Evolutionary conservation across 768 basidiomycete genomes (phyloP).

Genomic region (Naematelia encephala): DNA sequence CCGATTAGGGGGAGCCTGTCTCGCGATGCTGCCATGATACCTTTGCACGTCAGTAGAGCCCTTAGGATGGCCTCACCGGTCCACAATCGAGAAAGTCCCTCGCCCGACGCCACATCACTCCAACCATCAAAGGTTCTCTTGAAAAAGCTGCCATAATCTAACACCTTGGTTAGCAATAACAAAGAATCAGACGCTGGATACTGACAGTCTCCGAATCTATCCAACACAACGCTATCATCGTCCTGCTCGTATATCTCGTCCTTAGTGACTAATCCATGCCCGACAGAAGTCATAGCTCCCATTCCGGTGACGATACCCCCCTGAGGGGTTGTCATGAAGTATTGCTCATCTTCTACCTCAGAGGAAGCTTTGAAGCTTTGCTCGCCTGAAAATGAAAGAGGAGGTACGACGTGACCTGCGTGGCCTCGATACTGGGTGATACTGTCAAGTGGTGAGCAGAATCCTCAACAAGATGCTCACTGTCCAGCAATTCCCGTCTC

Average conservation of each 20-base stretch:
- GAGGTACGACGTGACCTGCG: constrained; percentile 19
- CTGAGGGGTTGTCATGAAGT: constrained; percentile 18
- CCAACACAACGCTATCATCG: constrained; percentile 5
- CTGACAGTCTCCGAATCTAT: constrained; percentile 1
- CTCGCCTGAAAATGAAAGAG: constrained; percentile 17
- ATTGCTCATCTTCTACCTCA: constrained; percentile 16
- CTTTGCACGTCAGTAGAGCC: neutral
- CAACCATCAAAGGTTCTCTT: constrained; percentile 26
- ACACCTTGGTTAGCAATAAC: neutral
- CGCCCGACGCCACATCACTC: constrained; percentile 29
- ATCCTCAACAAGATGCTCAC: neutral
- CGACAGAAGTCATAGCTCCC: neutral
- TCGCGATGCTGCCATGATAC: constrained; percentile 25
- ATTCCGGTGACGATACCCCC: constrained; percentile 19
- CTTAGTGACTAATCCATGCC: neutral
- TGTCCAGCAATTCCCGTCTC: neutral
- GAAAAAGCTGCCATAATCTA: neutral
- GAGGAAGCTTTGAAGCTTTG: constrained; percentile 9
- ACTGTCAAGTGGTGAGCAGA: constrained; percentile 1
- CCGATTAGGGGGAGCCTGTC: constrained; percentile 41
- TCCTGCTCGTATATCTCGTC: constrained; percentile 4
- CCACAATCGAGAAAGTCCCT: constrained; percentile 36
- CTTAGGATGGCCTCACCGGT: constrained; percentile 12
- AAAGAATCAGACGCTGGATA: neutral
- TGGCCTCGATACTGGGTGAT: constrained; percentile 22